Evolutionary conservation across 2,329 filamentous ascomycete genomes (phyloP), one percentile per base, ranked within the genome.

Genomic region (Curvularia verruculosa): DNA sequence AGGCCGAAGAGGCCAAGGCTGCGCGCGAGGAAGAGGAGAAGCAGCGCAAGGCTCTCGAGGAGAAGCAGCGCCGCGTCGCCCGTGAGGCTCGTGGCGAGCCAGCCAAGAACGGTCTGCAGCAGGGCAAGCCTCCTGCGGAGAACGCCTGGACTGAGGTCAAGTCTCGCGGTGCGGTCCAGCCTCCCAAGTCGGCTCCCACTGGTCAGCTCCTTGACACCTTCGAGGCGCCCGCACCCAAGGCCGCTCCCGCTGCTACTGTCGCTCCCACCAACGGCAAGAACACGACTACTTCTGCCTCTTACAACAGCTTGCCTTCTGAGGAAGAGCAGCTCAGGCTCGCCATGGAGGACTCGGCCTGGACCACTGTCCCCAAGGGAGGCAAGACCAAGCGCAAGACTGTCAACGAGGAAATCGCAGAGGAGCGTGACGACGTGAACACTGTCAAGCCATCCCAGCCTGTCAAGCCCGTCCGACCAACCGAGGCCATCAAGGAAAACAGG

Each of bases 1-100:
- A 96, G 86, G 87, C 85, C 36, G 92, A 96, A 78, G 89, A 87
- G 56, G 87, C 87, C 70, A 95, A 91, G 82, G 81, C 83, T 28
- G 83, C 85, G 55, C 87, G 90, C 28, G 89, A 93, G 72, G 89
- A 90, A 67, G 86, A 89, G 0, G 93, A 97, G 79, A 85, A 87
- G 72, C 84, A 90, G 70, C 89, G 93, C 71, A 90, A 91, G 80
- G 80, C 81, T 36, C 82, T 90, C 59, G 82, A 91, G 69, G 92
- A 97, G 81, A 88, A 89, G 75, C 93, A 96, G 81, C 87, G 92
- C 63, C 89, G 92, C 61, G 84, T 85, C 58, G 92, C 92, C 54
- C 87, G 94, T 64, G 85, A 92, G 73, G 86, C 91, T 48, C 92
- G 96, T 76, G 92, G 92, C 59, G 87, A 90, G 65, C 83, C 91